Conservation (phyloP, 2,329 filamentous ascomycete genomes). For the Curvularia hawaiiensis region DNA sequence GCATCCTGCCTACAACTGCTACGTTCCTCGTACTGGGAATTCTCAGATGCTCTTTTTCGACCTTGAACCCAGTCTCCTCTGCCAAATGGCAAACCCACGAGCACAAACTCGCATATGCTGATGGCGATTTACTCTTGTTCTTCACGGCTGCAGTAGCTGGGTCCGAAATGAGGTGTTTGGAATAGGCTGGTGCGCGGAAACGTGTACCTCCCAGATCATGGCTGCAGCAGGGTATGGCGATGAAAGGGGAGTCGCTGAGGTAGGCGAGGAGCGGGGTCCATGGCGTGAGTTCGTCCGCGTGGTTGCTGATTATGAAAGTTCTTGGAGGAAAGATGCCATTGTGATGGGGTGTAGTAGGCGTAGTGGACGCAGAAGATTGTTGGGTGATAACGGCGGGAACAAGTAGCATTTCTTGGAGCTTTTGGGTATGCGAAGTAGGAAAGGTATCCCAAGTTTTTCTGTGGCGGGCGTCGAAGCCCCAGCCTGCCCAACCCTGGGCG, state of each 20-base stretch:
- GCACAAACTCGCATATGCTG: slow-evolving; percentile 83
- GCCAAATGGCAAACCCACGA: slow-evolving; percentile 76
- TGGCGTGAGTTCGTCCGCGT: slow-evolving; percentile 92
- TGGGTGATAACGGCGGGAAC: slow-evolving; percentile 59
- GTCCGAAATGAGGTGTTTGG: slow-evolving; percentile 26
- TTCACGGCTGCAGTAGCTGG: slow-evolving; percentile 28
- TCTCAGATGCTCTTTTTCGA: slow-evolving; percentile 83
- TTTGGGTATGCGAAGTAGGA: slow-evolving; percentile 53
- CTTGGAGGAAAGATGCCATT: slow-evolving; percentile 70
- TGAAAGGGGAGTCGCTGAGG: slow-evolving; percentile 77
- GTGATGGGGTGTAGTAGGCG: slow-evolving; percentile 40
- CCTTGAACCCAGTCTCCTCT: slow-evolving; percentile 71
- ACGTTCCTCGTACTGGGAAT: slow-evolving; percentile 93
- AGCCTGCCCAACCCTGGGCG: slow-evolving; percentile 80
- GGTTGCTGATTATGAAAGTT: slow-evolving; percentile 95
- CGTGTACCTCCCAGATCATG: slow-evolving; percentile 78
- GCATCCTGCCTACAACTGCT: slow-evolving; percentile 71
- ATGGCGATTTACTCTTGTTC: slow-evolving; percentile 55
- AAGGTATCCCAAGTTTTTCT: slow-evolving; percentile 87
- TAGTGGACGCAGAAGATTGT: slow-evolving; percentile 30
- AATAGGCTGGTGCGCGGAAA: slow-evolving; percentile 64
- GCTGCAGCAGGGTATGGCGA: slow-evolving; percentile 95
- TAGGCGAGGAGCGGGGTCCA: slow-evolving; percentile 92
- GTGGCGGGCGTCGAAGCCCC: slow-evolving; percentile 88
- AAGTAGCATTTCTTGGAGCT: slow-evolving; percentile 64